A percentile compares a stretch with the other conserved stretches of the same genome.
Evolutionary conservation across 192 early-diverging fungal species (phyloP).

Genomic region (Gamsiella multidivaricata): DNA sequence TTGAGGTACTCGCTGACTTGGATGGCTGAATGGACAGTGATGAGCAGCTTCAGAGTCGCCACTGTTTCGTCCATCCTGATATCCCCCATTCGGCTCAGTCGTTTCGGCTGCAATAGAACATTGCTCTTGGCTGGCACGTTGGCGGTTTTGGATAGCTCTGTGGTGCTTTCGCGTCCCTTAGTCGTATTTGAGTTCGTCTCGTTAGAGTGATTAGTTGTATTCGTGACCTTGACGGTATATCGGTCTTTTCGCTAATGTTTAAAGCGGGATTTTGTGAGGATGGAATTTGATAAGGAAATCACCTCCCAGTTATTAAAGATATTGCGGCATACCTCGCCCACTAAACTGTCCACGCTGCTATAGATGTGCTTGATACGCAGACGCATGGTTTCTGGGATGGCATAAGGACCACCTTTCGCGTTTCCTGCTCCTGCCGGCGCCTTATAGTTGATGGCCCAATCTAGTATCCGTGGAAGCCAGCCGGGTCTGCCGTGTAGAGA

Average conservation of each 20-base stretch:
- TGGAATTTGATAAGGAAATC: too few relatives aligned
- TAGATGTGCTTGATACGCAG: conserved; percentile 41
- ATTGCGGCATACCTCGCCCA: conserved; percentile 55
- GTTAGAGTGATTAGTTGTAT: neutral
- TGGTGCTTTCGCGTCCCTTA: neutral
- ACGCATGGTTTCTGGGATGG: conserved; percentile 41
- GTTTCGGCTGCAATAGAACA: conserved; percentile 13
- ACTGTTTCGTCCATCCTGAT: conserved; percentile 57
- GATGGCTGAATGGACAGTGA: conserved; percentile 63
- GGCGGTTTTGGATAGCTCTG: neutral
- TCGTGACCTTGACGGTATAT: conserved; percentile 9
- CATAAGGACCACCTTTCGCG: conserved; percentile 9
- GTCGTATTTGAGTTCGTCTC: neutral
- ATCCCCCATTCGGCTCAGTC: conserved; percentile 41
- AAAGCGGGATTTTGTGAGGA: neutral
- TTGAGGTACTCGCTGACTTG: conserved; percentile 49
- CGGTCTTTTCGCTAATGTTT: conserved; percentile 27
- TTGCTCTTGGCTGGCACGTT: neutral
- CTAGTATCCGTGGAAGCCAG: conserved; percentile 62
- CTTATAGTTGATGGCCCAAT: conserved; percentile 58
- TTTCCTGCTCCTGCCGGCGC: conserved; percentile 14
- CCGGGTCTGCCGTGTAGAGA: conserved; percentile 39
- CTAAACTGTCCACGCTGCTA: conserved; percentile 32
- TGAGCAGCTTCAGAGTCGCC: conserved; percentile 59
- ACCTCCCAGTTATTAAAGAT: too few relatives aligned